Conservation (phyloP, 495 filamentous ascomycete genomes). For the Geopyxis carbonaria region DNA sequence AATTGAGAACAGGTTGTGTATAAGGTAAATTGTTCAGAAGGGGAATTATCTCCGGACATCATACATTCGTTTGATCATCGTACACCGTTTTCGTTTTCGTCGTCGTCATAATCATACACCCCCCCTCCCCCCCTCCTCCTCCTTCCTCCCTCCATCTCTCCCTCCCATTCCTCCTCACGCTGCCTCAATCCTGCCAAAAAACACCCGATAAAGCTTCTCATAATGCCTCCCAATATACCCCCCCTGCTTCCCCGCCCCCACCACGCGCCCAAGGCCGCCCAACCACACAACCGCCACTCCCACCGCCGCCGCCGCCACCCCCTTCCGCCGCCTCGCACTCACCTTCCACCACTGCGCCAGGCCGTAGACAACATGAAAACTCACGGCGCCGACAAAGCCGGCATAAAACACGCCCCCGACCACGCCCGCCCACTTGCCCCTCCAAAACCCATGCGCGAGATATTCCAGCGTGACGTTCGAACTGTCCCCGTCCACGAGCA, state of each 20-base stretch:
- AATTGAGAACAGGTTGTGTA: too few relatives aligned
- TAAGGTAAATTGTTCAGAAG: too few relatives aligned
- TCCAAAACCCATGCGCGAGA: slow-evolving; percentile 70
- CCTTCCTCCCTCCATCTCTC: too few relatives aligned
- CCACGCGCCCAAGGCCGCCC: slow-evolving; percentile 59
- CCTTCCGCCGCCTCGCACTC: slow-evolving; percentile 46
- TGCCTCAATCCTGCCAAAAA: slow-evolving; percentile 5
- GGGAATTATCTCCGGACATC: too few relatives aligned
- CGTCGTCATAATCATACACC: too few relatives aligned
- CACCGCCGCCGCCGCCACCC: slow-evolving; percentile 45
- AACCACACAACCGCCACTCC: slow-evolving; percentile 52
- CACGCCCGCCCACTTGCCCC: slow-evolving; percentile 40
- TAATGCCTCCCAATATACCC: slow-evolving; percentile 71
- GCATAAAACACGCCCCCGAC: slow-evolving; percentile 44
- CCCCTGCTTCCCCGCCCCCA: slow-evolving; percentile 48
- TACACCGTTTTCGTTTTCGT: too few relatives aligned
- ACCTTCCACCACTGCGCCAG: slow-evolving; percentile 29
- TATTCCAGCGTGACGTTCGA: slow-evolving; percentile 65
- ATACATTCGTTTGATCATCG: too few relatives aligned
- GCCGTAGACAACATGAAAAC: slow-evolving; percentile 71
- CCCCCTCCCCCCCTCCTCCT: too few relatives aligned
- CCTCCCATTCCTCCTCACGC: too few relatives aligned
- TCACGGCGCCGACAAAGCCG: slow-evolving; percentile 48
- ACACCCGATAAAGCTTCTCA: slow-evolving; percentile 44
- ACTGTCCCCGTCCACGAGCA: slow-evolving; percentile 62